Percentiles rank a stretch among this genome's conserved stretches.
Evolutionary conservation across 2,329 filamentous ascomycete species (phyloP).

Genomic region (Bimuria novae-zelandiae): DNA sequence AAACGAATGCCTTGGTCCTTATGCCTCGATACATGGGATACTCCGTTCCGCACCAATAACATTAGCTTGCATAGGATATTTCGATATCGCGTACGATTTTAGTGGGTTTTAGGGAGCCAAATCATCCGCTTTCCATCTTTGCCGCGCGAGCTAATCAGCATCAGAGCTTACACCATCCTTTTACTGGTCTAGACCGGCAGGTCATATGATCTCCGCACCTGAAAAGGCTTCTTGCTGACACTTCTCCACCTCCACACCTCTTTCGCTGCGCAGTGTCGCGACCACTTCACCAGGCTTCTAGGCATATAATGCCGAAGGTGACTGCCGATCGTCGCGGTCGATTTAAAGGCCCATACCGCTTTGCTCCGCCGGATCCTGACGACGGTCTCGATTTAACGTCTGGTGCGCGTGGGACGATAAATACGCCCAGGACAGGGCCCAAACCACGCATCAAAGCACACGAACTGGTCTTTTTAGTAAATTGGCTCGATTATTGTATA

Average conservation of each 20-base stretch:
- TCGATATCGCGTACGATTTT: not conserved
- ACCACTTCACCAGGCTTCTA: not conserved
- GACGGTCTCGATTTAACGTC: not conserved
- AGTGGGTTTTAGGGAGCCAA: not conserved
- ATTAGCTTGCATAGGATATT: not conserved
- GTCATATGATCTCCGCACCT: conserved; percentile 2
- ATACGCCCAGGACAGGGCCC: not conserved
- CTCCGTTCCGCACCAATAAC: not conserved
- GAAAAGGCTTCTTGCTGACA: not conserved
- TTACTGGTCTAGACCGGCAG: not conserved
- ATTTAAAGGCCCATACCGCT: conserved; percentile 5
- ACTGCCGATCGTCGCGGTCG: conserved; percentile 2
- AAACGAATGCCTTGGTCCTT: no score
- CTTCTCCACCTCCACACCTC: not conserved
- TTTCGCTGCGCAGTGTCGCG: not conserved
- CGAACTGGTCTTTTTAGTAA: conserved; percentile 2
- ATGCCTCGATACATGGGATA: no score
- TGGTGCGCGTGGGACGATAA: not conserved
- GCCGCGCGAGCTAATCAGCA: conserved; percentile 3
- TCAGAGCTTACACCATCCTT: not conserved
- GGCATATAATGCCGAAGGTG: conserved; percentile 7
- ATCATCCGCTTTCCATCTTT: not conserved
- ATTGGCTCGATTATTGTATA: conserved; percentile 3
- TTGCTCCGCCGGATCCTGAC: not conserved
- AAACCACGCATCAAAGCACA: conserved; percentile 6